These are phyloP conservation scores for Phytophthora uliginosa DNA, from an alignment of 352 stramenopile species.

Conservation along the genomic window DNA sequence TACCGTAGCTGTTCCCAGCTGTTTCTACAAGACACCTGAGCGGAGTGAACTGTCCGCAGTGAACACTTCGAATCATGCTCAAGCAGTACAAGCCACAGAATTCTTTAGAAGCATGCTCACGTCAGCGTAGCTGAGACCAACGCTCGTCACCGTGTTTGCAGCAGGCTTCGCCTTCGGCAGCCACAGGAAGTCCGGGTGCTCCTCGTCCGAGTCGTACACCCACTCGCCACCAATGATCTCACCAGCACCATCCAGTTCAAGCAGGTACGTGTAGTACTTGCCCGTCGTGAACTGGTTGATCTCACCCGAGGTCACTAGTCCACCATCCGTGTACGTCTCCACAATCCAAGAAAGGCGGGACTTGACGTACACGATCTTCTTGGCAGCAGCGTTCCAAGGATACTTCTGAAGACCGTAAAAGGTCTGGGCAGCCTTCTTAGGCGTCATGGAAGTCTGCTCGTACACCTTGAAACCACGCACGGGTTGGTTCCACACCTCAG, in stretches of 20 bases:
- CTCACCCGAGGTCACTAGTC: constrained; percentile 30
- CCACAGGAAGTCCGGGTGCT: constrained; percentile 59
- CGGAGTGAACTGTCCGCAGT: too few species aligned
- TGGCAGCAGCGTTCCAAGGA: constrained; percentile 55
- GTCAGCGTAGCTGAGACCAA: constrained; percentile 37
- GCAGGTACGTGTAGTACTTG: constrained; percentile 49
- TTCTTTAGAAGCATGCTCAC: constrained; percentile 38
- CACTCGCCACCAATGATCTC: constrained; percentile 41
- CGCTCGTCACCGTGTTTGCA: constrained; percentile 24
- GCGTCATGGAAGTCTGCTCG: constrained; percentile 39
- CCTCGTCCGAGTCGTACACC: constrained; percentile 30
- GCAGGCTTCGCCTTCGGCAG: constrained; percentile 37
- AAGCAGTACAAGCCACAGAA: constrained; percentile 15
- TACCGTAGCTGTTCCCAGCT: too few species aligned
- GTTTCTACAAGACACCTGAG: too few species aligned
- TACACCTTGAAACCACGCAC: constrained; percentile 59
- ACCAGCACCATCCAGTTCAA: constrained; percentile 42
- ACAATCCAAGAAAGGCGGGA: constrained; percentile 55
- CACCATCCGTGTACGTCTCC: constrained; percentile 46
- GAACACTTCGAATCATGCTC: too few species aligned
- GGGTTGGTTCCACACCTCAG: constrained; percentile 71
- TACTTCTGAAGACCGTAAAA: constrained; percentile 51
- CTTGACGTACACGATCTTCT: constrained; percentile 52
- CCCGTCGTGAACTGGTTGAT: constrained; percentile 33
- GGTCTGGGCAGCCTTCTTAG: constrained; percentile 42